Evolutionary conservation across 2,329 filamentous ascomycete genomes (phyloP), one percentile per base, ranked within the genome.

Genomic region (Incumbomyces lentus): DNA sequence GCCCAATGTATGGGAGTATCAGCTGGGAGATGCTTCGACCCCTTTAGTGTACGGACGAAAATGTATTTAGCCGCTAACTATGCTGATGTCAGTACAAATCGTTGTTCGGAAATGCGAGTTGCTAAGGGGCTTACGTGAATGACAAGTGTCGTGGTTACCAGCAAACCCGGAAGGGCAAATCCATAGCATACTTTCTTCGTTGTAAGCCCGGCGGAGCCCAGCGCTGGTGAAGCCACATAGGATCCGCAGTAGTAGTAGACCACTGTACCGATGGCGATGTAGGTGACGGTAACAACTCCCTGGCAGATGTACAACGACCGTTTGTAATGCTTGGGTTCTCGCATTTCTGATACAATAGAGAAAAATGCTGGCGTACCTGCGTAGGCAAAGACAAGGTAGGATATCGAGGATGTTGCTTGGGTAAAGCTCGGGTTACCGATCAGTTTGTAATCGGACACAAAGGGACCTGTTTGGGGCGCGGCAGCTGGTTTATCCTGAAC

Each of bases 381-480:
- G 58, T 70, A 71, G 19, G 63, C 62, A 47, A 65, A 65, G 30
- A 64, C 55, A 16, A 66, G 64, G 46, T 64, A 64, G 45, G 61
- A 58, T 29, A 62, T 48, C 19, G 63, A 58, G 31, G 65, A 58
- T 48, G 64, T 64, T 6, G 58, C 61, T 2, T 62, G 58, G 13
- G 57, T 56, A 41, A 65, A 65, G 31, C 62, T 59, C 8, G 60
- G 60, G 33, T 59, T 59, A 41, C 30, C 30, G n/a, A 35, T 17
- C 18, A 46, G 12, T 18, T 44, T 44, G 59, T 75, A 82, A 26
- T 76, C 78, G 2, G 81, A 66, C 0, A 82, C 76, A 55, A 69
- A 82, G 35, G 70, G 65, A 0, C 79, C 78, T 0, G 69, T 72
- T 50, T 74, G 68, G 1, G 78, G 78, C 1, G 78, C 79, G 5